Base-by-base conservation (phyloP, 331 rosid genomes). In the Acacia concinna region DNA sequence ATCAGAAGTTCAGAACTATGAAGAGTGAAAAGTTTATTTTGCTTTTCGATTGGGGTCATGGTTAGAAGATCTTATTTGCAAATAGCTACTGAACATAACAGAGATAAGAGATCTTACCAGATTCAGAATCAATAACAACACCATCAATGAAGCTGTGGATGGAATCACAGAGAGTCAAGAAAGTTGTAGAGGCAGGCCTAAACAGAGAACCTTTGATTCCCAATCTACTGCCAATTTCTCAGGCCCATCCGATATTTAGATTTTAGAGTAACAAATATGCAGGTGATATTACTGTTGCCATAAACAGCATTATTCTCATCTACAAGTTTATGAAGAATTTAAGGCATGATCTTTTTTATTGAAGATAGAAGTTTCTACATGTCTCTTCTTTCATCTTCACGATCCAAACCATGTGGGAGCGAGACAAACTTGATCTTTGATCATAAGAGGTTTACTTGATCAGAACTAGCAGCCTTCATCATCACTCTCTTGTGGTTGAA, bases 321-420 rank as follows among this genome's bases (percentile, higher is more conserved):
- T 12, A 81, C 62, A 3, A 81, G 72, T 46, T 78, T 49, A 28
- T 56, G 78, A 68, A 81, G 66, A 52, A 40, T 69, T 23, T 5
- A 46, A 9, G 80, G 83, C 83, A 78, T 60, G 54, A 57, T 27
- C 20, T 4, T 34, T 37, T 35, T 35, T 0, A 78, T 15, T 1
- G 75, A 23, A 17, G 20, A 37, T 3, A 66, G 13, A 4, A 78
- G 1, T 40, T 41, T 70, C 6, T 4, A 32, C 0, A 0, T 21
- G 79, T 76, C 81, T 4, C n/a, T 73, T 59, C 74, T 73, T 49
- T 78, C 82, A 43, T 76, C 82, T 25, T 27, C 30, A 2, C 82
- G 54, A 40, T 60, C 87, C 71, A 84, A 38, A 4, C 89, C 85
- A 77, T 68, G 73, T 0, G 79, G 79, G 14, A 76, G 34, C 0